Base-by-base conservation (phyloP, 352 stramenopile species). In the Globisporangium canariense region DNA sequence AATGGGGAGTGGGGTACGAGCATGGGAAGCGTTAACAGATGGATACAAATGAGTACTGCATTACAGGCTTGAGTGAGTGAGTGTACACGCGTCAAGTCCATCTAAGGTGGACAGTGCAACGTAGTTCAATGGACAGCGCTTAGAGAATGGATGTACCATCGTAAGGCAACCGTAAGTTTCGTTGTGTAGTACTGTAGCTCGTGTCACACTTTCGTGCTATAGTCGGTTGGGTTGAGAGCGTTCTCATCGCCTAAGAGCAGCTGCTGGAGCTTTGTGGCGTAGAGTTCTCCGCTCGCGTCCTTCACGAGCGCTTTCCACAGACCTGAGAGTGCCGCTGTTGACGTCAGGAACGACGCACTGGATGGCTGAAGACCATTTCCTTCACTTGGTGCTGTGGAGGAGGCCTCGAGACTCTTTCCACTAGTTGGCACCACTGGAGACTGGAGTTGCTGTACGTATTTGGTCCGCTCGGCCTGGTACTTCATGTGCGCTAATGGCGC, bases 391-490 rank as follows among this genome's bases (percentile, higher is more conserved):
- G 2, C 51, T 8, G 18, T 55, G 25, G 22, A 30, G 5, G 22
- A 30, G 5, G 8, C 18, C 25, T 16, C 22, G 36, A 34, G 11
- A 25, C 22, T 54, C 49, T 38, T n/a, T 3, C 14, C 41, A 47
- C 7, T 5, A 32, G 14, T 4, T 2, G 22, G 22, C 22, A 28
- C 6, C 25, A 1, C 38, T 30, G 28, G 22, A 3, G 14, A 3
- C 14, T 25, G 40, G 2, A 16, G 32, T 5, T 45, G 53, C 16
- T 25, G 46, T 13, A 68, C 66, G 30, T 73, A 74, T 18, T 60
- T 64, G n/a, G 67, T 71, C 7, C 71, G 64, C 28, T 77, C 69
- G 0, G 43, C 54, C 58, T 78, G 68, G 32, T 75, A 78, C 38
- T 75, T 74, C 2, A 74, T 52, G 28, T 67, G 69, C 3, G 65